A percentile compares a stretch with the other conserved stretches of the same genome.
phyloP scores from a whole-genome alignment of 352 stramenopile genomes.

The Phytophthora boehmeriae region DNA sequence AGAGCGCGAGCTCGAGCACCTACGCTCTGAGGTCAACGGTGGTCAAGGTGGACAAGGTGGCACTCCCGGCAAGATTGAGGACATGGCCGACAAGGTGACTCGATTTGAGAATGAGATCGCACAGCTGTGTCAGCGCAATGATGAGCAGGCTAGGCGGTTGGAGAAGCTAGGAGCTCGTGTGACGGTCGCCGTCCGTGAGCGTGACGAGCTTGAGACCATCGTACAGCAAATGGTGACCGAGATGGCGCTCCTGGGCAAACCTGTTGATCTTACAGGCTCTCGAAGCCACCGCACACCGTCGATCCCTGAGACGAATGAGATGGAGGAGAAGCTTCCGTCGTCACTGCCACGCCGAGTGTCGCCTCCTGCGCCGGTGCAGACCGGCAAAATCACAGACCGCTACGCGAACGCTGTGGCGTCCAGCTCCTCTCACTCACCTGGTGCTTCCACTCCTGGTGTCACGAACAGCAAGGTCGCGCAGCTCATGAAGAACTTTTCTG shows the following conservation, averaged over 20 bases:
- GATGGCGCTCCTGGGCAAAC: slow-evolving; percentile 46
- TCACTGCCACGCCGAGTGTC: slow-evolving; percentile 4
- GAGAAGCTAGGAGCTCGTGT: slow-evolving; percentile 58
- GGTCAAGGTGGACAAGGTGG: slow-evolving; percentile 4
- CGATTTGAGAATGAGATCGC: slow-evolving; percentile 58
- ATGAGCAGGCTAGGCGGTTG: slow-evolving; percentile 56
- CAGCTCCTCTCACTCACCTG: slow-evolving; percentile 19
- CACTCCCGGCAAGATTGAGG: slow-evolving; percentile 18
- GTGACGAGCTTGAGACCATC: slow-evolving; percentile 66
- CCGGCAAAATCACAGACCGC: slow-evolving; percentile 48
- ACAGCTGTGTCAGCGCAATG: slow-evolving; percentile 54
- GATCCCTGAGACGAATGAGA: slow-evolving; percentile 26
- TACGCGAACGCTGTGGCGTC: slow-evolving; percentile 53
- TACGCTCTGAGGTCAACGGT: slow-evolving; percentile 28
- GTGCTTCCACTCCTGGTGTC: slow-evolving; percentile 12
- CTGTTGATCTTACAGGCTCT: slow-evolving; percentile 20
- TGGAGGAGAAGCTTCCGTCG: slow-evolving; percentile 31
- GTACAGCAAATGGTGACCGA: slow-evolving; percentile 62
- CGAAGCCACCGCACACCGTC: slow-evolving; percentile 23
- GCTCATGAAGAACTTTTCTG: slow-evolving; percentile 79
- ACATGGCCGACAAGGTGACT: slow-evolving; percentile 53
- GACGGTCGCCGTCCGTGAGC: slow-evolving; percentile 49
- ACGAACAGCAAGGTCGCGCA: slow-evolving; percentile 61
- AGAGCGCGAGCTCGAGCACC: slow-evolving; percentile 54
- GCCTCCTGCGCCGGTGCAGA: slow-evolving; percentile 11